Conservation (phyloP, 345 rosid species). For the Melaleuca quinquenervia region DNA sequence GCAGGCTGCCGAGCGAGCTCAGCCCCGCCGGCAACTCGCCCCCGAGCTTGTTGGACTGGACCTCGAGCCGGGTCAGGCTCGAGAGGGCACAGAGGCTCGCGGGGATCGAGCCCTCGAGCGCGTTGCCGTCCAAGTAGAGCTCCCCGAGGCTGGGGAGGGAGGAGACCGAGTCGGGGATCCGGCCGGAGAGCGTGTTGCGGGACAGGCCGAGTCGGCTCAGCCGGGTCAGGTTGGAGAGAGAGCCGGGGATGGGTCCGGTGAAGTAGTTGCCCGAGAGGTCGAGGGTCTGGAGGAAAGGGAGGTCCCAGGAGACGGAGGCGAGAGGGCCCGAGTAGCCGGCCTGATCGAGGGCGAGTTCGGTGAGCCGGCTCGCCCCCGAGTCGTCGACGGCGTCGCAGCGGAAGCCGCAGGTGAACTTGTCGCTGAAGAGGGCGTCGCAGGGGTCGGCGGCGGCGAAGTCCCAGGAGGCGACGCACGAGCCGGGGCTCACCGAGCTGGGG, state of each 20-base stretch:
- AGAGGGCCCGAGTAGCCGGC: conserved; percentile 69
- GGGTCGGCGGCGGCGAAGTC: conserved; percentile 71
- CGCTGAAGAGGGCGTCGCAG: conserved; percentile 64
- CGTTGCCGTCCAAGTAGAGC: conserved; percentile 59
- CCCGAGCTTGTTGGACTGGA: conserved; percentile 52
- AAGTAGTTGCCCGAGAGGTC: conserved; percentile 64
- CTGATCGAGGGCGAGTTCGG: conserved; percentile 66
- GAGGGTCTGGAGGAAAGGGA: conserved; percentile 49
- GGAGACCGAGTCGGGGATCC: conserved; percentile 48
- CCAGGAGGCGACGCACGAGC: conserved; percentile 81
- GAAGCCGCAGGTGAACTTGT: conserved; percentile 80
- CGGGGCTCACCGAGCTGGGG: conserved; percentile 38
- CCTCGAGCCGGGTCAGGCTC: conserved; percentile 50
- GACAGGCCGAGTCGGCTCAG: conserved; percentile 52
- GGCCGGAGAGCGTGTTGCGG: conserved; percentile 52
- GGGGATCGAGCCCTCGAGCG: conserved; percentile 45
- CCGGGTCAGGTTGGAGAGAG: conserved; percentile 43
- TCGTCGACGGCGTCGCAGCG: conserved; percentile 45
- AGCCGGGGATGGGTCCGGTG: conserved; percentile 43
- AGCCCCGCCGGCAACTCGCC: conserved; percentile 61
- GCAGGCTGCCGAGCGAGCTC: conserved; percentile 38
- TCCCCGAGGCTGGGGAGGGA: conserved; percentile 47
- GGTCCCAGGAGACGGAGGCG: conserved; percentile 35
- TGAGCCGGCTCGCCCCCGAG: conserved; percentile 49
- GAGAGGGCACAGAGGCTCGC: conserved; percentile 29